Evolutionary conservation across 2,329 filamentous ascomycete genomes (phyloP), one percentile per base, ranked within the genome.

Genomic region (Tympanopsis confertula): DNA sequence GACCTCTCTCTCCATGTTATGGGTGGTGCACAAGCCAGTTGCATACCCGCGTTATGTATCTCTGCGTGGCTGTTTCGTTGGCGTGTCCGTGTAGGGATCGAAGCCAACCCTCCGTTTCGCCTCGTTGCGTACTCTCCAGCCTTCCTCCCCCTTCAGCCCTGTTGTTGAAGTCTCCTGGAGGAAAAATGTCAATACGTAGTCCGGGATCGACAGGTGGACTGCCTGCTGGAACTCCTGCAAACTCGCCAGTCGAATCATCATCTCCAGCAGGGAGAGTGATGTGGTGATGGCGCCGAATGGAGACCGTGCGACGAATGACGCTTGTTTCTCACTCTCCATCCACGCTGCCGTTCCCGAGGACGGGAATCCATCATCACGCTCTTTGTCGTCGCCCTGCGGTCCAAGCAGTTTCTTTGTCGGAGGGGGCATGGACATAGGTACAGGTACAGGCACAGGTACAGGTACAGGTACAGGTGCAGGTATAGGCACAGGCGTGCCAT

Each of bases 141-240:
- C 59, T 3, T 61, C 62, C 41, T 67, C 61, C 3, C 68, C 68
- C 5, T 54, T 52, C 15, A 71, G 44, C 0, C 70, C 66, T 4
- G 68, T 70, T 2, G 67, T 69, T 5, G 70, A 74, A 2, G 66
- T 67, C 40, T 75, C 69, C 42, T 75, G 71, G 13, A 95, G 66
- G 61, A 94, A 95, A 62, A 94, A 93, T 38, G 82, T 86, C 29
- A 94, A 66, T 2, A 94, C 75, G 48, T 94, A 85, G 53, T 95
- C 88, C 1, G 84, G 84, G 43, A 94, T 91, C 5, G 86, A 75
- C n/a, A 94, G 71, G 50, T 94, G 87, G 0, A 85, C 87, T 29
- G 77, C 73, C 64, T 95, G 88, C 53, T 94, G 84, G 56, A 91
- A 94, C 62, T 94, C 86, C 53, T 94, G 88, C 13, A 94, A 72